Conservation (phyloP, 2,329 filamentous ascomycete genomes). For the Penicillium glabrum region DNA sequence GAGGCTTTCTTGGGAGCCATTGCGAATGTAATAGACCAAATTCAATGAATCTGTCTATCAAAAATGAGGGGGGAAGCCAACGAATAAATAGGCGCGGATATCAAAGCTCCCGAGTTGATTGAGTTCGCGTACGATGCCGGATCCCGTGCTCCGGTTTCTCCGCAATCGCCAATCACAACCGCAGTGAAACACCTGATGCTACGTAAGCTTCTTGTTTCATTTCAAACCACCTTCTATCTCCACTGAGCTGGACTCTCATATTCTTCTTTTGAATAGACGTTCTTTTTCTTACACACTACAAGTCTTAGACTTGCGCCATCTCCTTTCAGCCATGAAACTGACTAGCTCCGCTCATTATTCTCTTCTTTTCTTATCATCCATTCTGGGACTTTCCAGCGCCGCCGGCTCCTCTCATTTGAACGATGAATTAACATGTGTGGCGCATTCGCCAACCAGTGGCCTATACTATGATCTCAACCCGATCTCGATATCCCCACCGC, state of each 20-base stretch:
- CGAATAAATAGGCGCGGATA: slow-evolving; percentile 10
- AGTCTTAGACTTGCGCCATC: slow-evolving; percentile 7
- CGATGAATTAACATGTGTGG: slow-evolving; percentile 59
- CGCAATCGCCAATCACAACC: slow-evolving; percentile 11
- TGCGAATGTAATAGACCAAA: neutral
- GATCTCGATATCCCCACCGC: slow-evolving; percentile 53
- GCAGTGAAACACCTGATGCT: slow-evolving; percentile 5
- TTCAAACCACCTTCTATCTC: neutral
- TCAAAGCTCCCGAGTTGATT: neutral
- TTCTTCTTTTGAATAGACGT: neutral
- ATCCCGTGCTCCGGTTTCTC: slow-evolving; percentile 10
- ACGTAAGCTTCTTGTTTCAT: slow-evolving; percentile 18
- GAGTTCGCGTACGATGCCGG: slow-evolving; percentile 21
- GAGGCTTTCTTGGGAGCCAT: slow-evolving; percentile 36
- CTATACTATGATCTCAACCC: slow-evolving; percentile 64
- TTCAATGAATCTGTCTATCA: slow-evolving; percentile 1
- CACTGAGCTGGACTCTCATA: slow-evolving; percentile 16
- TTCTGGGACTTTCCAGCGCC: slow-evolving; percentile 29
- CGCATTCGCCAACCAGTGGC: slow-evolving; percentile 60
- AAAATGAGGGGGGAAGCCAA: neutral
- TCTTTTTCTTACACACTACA: slow-evolving; percentile 6
- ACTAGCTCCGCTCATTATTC: slow-evolving; percentile 28
- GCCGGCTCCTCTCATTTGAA: slow-evolving; percentile 43
- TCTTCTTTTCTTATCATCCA: slow-evolving; percentile 34
- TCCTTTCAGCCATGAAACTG: slow-evolving; percentile 35